A percentile compares a stretch with the other conserved stretches of the same genome.
phyloP scores from a whole-genome alignment of 2,329 filamentous ascomycete species.

The Alternaria atra region DNA sequence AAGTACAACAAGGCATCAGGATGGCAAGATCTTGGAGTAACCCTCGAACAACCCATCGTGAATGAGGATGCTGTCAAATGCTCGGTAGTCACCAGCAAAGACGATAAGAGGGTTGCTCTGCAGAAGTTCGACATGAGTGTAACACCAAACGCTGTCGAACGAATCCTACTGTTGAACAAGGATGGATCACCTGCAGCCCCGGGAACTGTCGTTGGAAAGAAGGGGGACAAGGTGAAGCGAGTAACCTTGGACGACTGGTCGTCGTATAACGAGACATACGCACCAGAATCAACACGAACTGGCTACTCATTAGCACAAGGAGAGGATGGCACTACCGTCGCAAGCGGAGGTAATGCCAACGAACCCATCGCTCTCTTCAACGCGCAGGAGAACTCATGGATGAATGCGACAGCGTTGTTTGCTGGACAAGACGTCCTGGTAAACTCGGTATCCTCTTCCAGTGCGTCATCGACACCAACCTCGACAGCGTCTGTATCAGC shows the following conservation, averaged over 20 bases:
- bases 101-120: slow-evolving; percentile 76
- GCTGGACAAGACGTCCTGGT: slow-evolving; percentile 52
- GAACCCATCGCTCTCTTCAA: slow-evolving; percentile 81
- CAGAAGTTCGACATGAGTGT: slow-evolving; percentile 79
- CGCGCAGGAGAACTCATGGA: slow-evolving; percentile 77
- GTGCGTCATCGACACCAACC: slow-evolving; percentile 44
- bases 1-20: slow-evolving; percentile 70
- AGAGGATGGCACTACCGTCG: slow-evolving; percentile 72
- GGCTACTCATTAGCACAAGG: slow-evolving; percentile 77
- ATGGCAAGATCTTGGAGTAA: slow-evolving; percentile 74
- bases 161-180: slow-evolving; percentile 71
- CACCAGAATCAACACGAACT: slow-evolving; percentile 70
- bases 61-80: slow-evolving; percentile 69
- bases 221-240: slow-evolving; percentile 54
- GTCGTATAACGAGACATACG: slow-evolving; percentile 77
- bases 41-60: slow-evolving; percentile 67
- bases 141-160: slow-evolving; percentile 77
- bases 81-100: slow-evolving; percentile 73
- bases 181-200: slow-evolving; percentile 62
- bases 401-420: slow-evolving; percentile 73
- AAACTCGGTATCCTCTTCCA: slow-evolving; percentile 41
- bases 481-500: slow-evolving; percentile 29
- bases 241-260: slow-evolving; percentile 75
- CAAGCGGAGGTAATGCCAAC: slow-evolving; percentile 74
- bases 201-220: slow-evolving; percentile 57